These are phyloP conservation scores for Polyplosphaeria fusca DNA, from an alignment of 495 filamentous ascomycete genomes.

Conservation along the genomic window DNA sequence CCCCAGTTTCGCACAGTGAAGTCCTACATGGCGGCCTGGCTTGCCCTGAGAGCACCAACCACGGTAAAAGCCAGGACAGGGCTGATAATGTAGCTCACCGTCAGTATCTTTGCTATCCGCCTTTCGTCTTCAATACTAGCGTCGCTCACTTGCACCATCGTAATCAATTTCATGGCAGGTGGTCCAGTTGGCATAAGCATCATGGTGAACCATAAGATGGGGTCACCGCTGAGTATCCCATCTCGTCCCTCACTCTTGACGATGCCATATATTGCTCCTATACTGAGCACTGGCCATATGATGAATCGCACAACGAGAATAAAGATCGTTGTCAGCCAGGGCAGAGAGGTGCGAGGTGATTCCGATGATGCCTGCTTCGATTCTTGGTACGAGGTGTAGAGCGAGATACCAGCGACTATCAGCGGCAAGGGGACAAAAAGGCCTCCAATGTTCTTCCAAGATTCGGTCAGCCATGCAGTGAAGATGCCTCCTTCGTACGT, in stretches of 20 bases:
- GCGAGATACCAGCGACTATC: constrained; percentile 61
- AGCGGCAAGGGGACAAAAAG: constrained; percentile 68
- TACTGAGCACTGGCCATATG: constrained; percentile 59
- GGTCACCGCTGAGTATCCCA: constrained; percentile 58
- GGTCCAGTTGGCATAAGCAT: constrained; percentile 73
- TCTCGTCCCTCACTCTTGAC: constrained; percentile 36
- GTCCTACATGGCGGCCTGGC: constrained; percentile 20
- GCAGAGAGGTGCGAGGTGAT: constrained; percentile 35
- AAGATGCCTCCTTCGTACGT: constrained; percentile 62
- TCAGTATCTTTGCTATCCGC: constrained; percentile 62
- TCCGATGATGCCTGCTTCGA: not conserved
- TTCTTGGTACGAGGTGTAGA: constrained; percentile 52
- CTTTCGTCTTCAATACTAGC: constrained; percentile 56
- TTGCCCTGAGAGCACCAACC: constrained; percentile 27
- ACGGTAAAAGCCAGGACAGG: constrained; percentile 33
- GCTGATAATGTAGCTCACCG: constrained; percentile 45
- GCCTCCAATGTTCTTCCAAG: constrained; percentile 58
- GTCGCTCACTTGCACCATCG: constrained; percentile 61
- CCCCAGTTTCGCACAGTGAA: no score
- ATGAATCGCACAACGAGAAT: constrained; percentile 58
- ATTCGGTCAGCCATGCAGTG: constrained; percentile 63
- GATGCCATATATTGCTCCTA: constrained; percentile 56
- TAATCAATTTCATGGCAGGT: constrained; percentile 64
- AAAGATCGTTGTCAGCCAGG: constrained; percentile 49
- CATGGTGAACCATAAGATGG: constrained; percentile 70